Evolutionary conservation across 169 alveolate genomes (phyloP).

Genomic region (Cryptosporidium xiaoi): DNA sequence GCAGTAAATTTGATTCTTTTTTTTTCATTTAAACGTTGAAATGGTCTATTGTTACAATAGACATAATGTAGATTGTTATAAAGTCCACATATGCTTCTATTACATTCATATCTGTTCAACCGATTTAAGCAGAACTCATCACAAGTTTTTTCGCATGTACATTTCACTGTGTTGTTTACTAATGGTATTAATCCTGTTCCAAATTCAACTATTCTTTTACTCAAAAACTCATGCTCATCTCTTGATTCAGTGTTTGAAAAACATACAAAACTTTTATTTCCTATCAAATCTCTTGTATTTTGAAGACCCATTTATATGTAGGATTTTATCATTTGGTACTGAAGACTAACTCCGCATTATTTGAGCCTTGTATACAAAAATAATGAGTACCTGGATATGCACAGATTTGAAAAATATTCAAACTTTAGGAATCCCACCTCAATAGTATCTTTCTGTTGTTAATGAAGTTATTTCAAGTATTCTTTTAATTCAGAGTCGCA

Average conservation of each 20-base stretch:
- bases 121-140: constrained; percentile 54
- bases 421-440: too few relatives aligned
- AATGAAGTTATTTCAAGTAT: too few relatives aligned
- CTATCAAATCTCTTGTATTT: not conserved
- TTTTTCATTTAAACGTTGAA: constrained; percentile 18
- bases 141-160: constrained; percentile 55
- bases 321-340: too few relatives aligned
- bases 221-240: not conserved
- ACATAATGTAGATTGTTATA: constrained; percentile 50
- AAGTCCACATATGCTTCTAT: constrained; percentile 68
- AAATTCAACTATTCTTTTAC: constrained; percentile 47
- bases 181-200: constrained; percentile 69
- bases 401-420: too few relatives aligned
- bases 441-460: too few relatives aligned
- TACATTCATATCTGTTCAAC: constrained; percentile 46
- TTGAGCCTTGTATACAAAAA: too few relatives aligned
- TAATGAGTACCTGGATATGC: too few relatives aligned
- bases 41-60: constrained; percentile 63
- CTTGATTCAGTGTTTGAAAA: not conserved
- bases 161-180: constrained; percentile 42
- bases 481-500: too few relatives aligned
- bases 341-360: too few relatives aligned
- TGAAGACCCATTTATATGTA: not conserved
- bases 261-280: too few relatives aligned
- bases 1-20: constrained; percentile 32